Base-by-base conservation (phyloP, 2,329 filamentous ascomycete species). In the Emergomyces orientalis region DNA sequence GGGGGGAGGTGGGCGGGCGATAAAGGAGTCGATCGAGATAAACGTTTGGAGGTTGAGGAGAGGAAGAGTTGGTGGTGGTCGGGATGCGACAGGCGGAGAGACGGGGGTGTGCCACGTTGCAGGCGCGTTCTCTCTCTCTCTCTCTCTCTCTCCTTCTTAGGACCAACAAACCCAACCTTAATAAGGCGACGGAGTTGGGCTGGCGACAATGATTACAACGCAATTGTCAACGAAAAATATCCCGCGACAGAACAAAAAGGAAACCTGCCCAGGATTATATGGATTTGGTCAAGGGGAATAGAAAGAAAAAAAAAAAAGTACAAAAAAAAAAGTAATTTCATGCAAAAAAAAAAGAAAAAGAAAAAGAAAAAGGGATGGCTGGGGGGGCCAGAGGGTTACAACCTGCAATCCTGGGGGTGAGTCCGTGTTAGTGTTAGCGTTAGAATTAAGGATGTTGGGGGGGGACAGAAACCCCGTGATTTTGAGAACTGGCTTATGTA, bases 21-120 rank as follows among this genome's bases (percentile, higher is more conserved):
- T 54, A 43, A 60, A 60, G 8, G n/a, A 43, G 41, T 43, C 41
- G 41, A 43, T 9, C 22, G n/a, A 47, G 45, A 47, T 47, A 47
- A n/a, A 32, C 49, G 37, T 56, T 57, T 64, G 32, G 47, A 25
- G n/a, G 61, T 30, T 19, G 49, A 19, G 45, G 32, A 37, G 55
- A 22, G 45, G 39, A 27, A 58, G 59, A 56, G 49, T 37, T 59
- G 59, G 60, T 43, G 39, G 58, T 52, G 25, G 62, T 55, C 19
- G 61, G 37, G 56, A 58, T 62, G 37, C 63, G 60, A 65, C 58
- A 54, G 61, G 60, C 63, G 59, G 62, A 69, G 69, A 55, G 17
- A 37, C 19, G 30, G 27, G 73, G 66, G 73, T 72, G 74, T 72
- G 74, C 75, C 76, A 78, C 76, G 76, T 77, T 74, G 76, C 74